Base-by-base conservation (phyloP, 805 yeast genomes). In the Clavispora fructus region DNA sequence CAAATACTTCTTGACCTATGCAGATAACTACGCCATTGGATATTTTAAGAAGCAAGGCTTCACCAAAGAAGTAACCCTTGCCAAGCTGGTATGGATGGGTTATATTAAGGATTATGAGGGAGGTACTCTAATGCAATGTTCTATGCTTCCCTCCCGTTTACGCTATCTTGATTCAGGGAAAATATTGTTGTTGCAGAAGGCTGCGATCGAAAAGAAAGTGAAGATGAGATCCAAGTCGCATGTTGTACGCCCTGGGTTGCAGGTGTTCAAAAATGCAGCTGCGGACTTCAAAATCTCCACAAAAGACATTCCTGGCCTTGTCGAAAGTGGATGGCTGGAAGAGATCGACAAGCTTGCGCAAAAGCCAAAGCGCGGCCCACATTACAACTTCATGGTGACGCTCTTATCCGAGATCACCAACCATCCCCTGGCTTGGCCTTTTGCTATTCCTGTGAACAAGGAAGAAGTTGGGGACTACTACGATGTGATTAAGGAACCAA, bases 91-190 rank as follows among this genome's bases (percentile, higher is more conserved):
- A 30, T 94, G 99, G 99, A 88, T 89, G 94, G 99, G 99, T 3
- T 94, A 94, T 65, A 94, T 94, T 61, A 94, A 94, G 65, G 99
- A 94, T 71, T 94, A 94, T 67, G 99, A 94, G 68, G 99, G 99
- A 25, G 99, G 98, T 57, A 94, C 99, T 0, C 71, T 94, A 50
- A 92, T 94, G 97, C 98, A 94, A 69, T 94, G 99, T 62, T 69
- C 92, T 0, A 91, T 92, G 95, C 71, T 94, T 43, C 97, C 97
- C 1, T 74, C 80, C 42, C 82, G 89, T 47, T 54, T 71, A 42
- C 78, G 98, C 54, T 94, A 94, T 64, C 71, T 94, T 43, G 99
- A 94, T 63, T 84, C 88, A 53, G 85, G 85, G 1, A 92, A 90
- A 64, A 88, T 94, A 37, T 66, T 94, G 43, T 69, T 94, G 44